Evolutionary conservation across 208 protist genomes (phyloP).

Genomic region (Wallacemonas sp.): DNA sequence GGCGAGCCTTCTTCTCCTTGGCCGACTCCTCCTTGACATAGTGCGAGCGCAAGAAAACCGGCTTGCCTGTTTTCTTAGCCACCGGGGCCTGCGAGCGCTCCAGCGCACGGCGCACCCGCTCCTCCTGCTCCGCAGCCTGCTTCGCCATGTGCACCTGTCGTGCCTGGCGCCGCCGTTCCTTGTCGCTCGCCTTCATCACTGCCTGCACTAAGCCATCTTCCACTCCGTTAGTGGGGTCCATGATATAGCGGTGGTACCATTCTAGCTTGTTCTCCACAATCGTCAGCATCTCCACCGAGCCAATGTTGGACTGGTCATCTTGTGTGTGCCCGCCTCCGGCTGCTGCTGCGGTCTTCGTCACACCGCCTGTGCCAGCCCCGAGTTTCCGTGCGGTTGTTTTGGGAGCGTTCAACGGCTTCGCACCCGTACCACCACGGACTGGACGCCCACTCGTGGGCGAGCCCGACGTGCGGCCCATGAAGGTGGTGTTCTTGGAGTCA

Average conservation of each 20-base stretch:
- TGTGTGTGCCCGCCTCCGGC: not conserved
- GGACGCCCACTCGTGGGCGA: no score
- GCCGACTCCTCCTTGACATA: conserved; percentile 30
- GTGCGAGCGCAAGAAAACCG: conserved; percentile 82
- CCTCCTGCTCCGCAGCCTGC: conserved; percentile 75
- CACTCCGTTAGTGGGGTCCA: conserved; percentile 57
- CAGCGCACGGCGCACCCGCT: conserved; percentile 63
- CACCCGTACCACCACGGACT: no score
- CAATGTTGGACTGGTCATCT: conserved; percentile 69
- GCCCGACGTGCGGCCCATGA: not conserved
- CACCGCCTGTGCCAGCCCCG: conserved; percentile 2
- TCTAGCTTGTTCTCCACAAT: conserved; percentile 93
- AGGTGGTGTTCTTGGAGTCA: conserved; percentile 9
- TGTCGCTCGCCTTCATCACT: conserved; percentile 85
- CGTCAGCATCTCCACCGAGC: conserved; percentile 89
- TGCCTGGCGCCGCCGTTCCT: conserved; percentile 76
- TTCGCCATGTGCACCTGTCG: conserved; percentile 75
- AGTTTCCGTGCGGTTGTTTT: no score
- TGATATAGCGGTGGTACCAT: conserved; percentile 83
- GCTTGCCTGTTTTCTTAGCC: conserved; percentile 70
- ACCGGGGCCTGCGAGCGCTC: conserved; percentile 85
- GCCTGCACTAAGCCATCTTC: conserved; percentile 66
- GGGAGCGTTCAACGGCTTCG: no score
- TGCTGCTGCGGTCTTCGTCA: not conserved
- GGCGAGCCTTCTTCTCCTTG: conserved; percentile 30